Evolutionary conservation across 2,329 filamentous ascomycete genomes (phyloP), one percentile per base, ranked within the genome.

Genomic region (Colletotrichum chrysophilum): DNA sequence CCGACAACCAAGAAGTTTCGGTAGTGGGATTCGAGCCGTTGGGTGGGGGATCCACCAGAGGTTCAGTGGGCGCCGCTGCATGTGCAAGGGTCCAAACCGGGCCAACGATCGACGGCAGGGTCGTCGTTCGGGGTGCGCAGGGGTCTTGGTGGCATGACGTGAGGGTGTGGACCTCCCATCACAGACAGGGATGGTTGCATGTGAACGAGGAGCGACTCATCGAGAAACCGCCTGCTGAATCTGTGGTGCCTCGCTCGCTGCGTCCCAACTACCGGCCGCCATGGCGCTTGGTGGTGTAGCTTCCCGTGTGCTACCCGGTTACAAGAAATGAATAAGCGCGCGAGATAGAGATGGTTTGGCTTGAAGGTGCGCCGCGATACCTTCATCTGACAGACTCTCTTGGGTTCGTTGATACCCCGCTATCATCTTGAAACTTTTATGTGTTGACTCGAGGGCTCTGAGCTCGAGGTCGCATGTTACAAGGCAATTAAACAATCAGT

Each of bases 41-140:
- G 21, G 55, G 60, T n/a, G 18, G 68, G 72, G 30, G 43, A 52
- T 36, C 68, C 72, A 71, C 72, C 28, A 66, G 14, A 66, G 34
- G 71, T 71, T 71, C 36, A 52, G 13, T 48, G 52, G 38, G 24
- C 24, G 56, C 9, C 48, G 32, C 24, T 58, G 36, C 13, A n/a
- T 61, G 16, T 36, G 43, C 66, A 70, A 58, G 71, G 71, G 30
- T 70, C 38, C 65, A 24, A 64, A 43, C 56, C 66, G 48, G 72
- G 61, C 14, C 67, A 71, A 52, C 58, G 71, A 75, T 75, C 72
- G 61, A 66, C 72, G 52, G 55, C 72, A 66, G 61, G 72, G 36
- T 70, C 66, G 65, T 34, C 71, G 58, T 52, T 52, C n/a, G 43
- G 43, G 43, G 43, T n/a, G 60, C 67, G 60, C 60, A 66, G 60